Evolutionary conservation across 257 asterid genomes (phyloP).

Genomic region (Osmanthus fragrans): DNA sequence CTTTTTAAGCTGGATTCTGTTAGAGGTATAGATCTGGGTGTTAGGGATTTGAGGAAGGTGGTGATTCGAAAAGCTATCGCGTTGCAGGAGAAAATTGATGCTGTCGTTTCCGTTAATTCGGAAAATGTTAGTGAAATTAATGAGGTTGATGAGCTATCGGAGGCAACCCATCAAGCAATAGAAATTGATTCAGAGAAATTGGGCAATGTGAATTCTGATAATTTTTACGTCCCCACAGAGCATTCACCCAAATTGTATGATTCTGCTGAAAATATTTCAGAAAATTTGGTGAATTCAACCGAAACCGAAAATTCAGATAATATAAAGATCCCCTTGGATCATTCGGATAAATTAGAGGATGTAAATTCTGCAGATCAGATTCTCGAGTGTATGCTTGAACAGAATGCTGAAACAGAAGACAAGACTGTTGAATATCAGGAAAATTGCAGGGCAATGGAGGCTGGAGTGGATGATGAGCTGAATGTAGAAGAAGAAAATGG

Average conservation of each 20-base stretch:
- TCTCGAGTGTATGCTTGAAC: not conserved
- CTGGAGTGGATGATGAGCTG: not conserved
- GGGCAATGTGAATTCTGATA: not conserved
- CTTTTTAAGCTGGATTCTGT: conserved; percentile 68
- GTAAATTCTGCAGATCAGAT: not conserved
- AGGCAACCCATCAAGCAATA: not conserved
- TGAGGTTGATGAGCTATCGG: conserved; percentile 2
- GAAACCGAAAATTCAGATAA: not conserved
- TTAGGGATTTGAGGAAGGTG: conserved; percentile 63
- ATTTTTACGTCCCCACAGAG: not conserved
- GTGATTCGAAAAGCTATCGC: conserved; percentile 67
- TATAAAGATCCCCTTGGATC: not conserved
- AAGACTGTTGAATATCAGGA: not conserved
- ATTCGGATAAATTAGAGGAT: not conserved
- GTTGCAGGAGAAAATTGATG: conserved; percentile 70
- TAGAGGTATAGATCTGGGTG: conserved; percentile 58
- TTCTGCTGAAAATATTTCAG: not conserved
- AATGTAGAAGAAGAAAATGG: not conserved
- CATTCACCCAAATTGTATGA: not conserved
- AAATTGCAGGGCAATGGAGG: not conserved
- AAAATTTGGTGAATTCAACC: not conserved
- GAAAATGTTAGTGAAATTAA: not conserved
- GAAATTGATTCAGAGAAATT: not conserved
- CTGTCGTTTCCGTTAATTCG: conserved; percentile 26
- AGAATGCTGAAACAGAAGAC: not conserved